These are phyloP conservation scores for Nosema muscidifuracis DNA, from an alignment of 371 early-diverging fungal species.

Conservation along the genomic window DNA sequence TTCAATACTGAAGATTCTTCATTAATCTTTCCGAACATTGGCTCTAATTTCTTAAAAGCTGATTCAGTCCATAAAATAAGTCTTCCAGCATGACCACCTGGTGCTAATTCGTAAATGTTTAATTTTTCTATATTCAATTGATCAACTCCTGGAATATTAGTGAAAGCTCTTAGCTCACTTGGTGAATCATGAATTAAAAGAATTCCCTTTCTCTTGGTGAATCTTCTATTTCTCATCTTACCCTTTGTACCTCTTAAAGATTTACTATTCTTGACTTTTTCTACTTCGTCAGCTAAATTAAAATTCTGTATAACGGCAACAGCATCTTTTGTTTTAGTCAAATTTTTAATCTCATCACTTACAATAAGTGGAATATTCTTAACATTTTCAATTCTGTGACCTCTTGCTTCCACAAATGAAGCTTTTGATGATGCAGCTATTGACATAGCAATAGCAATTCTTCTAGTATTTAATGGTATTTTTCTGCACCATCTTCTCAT, in stretches of 20 bases:
- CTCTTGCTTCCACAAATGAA: slow-evolving; percentile 89
- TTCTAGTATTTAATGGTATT: slow-evolving; percentile 90
- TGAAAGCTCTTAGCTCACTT: slow-evolving; percentile 89
- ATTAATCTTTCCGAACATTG: slow-evolving; percentile 81
- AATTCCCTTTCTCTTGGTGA: slow-evolving; percentile 90
- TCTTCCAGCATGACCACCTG: slow-evolving; percentile 98
- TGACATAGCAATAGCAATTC: slow-evolving; percentile 91
- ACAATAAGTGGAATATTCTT: slow-evolving; percentile 91
- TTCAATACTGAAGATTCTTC: slow-evolving; percentile 75
- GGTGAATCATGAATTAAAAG: slow-evolving; percentile 82
- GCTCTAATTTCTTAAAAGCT: slow-evolving; percentile 85
- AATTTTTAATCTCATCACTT: slow-evolving; percentile 70
- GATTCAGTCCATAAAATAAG: slow-evolving; percentile 97
- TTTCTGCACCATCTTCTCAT: slow-evolving; percentile 99
- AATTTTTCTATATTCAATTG: slow-evolving; percentile 75
- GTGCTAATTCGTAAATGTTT: slow-evolving; percentile 93
- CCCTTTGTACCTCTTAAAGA: slow-evolving; percentile 94
- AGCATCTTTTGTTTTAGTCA: slow-evolving; percentile 91
- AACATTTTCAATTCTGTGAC: slow-evolving; percentile 88
- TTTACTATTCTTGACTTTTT: slow-evolving; percentile 88
- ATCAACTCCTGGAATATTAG: slow-evolving; percentile 98
- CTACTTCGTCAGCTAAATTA: slow-evolving; percentile 85
- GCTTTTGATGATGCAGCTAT: slow-evolving; percentile 93
- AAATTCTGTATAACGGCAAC: slow-evolving; percentile 79
- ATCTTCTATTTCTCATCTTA: slow-evolving; percentile 96